Base-by-base conservation (phyloP, 352 stramenopile genomes). In the Pythium sp. region DNA sequence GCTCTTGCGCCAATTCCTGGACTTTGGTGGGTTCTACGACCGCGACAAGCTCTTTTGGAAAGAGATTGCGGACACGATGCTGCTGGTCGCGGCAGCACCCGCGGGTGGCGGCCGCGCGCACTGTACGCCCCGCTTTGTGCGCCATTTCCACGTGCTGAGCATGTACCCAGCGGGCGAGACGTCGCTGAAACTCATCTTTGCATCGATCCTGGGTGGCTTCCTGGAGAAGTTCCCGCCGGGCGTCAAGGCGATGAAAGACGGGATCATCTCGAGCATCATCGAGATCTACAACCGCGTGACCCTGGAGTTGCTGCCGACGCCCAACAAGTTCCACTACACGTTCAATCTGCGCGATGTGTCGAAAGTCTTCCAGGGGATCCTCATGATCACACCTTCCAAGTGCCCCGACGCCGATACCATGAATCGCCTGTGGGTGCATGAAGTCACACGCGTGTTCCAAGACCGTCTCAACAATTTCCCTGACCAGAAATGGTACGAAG, bases 21-120 rank as follows among this genome's bases (percentile, higher is more conserved):
- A 99, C 68, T 97, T 97, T 62, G 94, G 96, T 24, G 96, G 96
- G 5, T 98, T 98, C 64, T 99, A 99, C 78, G 96, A 98, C 67
- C 87, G 95, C 14, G 92, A 98, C 66, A 98, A 99, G 70, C 81
- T 99, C 0, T 98, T 98, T 65, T 98, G 94, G 91, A 98, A 99
- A 70, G 91, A 98, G 46, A 97, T 99, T 15, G 83, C 83, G 12
- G 91, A 98, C 67, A 98, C 92, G 3, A 93, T 97, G 79, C 69
- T 99, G 20, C 77, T 98, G 1, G 89, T 91, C 0, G 86, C 90
- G 3, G 95, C 95, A 11, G 95, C 96, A 3, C 95, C 96, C 0
- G 95, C 96, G 1, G 95, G 94, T 2, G 92, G 92, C 12, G 96
- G 87, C 26, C 72, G 94, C 20, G 81, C 82, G 41, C 76, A 97